Evolutionary conservation across 768 basidiomycete genomes (phyloP).

Genomic region (Termitomyces sp.): DNA sequence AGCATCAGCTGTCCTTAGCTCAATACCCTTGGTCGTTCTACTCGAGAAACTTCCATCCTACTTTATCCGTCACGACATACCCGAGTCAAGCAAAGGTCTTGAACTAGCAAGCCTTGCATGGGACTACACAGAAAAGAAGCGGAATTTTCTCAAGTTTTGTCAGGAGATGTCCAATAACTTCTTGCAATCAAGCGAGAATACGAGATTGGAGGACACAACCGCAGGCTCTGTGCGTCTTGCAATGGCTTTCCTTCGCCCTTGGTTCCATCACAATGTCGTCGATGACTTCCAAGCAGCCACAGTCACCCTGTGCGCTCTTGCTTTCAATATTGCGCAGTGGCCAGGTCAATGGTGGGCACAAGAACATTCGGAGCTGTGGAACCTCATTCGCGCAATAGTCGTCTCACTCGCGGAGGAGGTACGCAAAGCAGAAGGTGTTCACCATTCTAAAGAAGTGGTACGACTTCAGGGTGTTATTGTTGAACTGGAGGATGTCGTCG

Average conservation of each 20-base stretch:
- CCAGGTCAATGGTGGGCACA: slow-evolving; percentile 64
- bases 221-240: slow-evolving; percentile 64
- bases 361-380: slow-evolving; percentile 57
- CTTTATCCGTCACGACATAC: slow-evolving; percentile 35
- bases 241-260: slow-evolving; percentile 60
- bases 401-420: slow-evolving; percentile 64
- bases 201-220: slow-evolving; percentile 60
- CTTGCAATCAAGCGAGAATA: slow-evolving; percentile 46
- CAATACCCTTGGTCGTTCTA: slow-evolving; percentile 61
- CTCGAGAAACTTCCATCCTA: slow-evolving; percentile 70
- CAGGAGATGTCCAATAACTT: slow-evolving; percentile 63
- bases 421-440: slow-evolving; percentile 34
- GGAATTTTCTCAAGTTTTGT: slow-evolving; percentile 66
- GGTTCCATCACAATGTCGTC: slow-evolving; percentile 52
- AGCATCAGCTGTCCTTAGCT: slow-evolving; percentile 57
- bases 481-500: slow-evolving; percentile 40
- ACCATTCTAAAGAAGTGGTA: slow-evolving; percentile 32
- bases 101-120: slow-evolving; percentile 35
- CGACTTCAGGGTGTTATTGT: slow-evolving; percentile 46
- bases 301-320: slow-evolving; percentile 30
- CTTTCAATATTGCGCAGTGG: slow-evolving; percentile 56
- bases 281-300: slow-evolving; percentile 31
- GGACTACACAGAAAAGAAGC: slow-evolving; percentile 55
- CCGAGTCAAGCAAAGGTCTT: slow-evolving; percentile 20
- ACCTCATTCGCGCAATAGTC: slow-evolving; percentile 53